Conservation (phyloP, 1,284 basidiomycete species). For the Fomitopsis schrenkii region DNA sequence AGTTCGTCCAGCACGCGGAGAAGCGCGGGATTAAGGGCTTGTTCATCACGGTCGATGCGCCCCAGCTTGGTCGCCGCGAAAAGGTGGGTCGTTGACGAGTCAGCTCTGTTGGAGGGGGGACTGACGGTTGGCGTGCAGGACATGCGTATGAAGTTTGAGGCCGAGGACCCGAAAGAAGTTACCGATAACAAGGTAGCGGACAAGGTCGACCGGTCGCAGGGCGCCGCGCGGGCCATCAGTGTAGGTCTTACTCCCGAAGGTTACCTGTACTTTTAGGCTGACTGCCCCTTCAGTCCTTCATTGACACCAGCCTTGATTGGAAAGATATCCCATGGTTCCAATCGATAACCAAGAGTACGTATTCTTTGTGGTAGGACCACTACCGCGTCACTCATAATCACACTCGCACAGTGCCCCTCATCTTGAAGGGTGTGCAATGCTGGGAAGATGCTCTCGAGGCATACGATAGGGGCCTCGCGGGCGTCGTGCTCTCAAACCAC, state of each 20-base stretch:
- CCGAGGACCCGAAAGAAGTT: slow-evolving; percentile 26
- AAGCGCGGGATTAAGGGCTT: slow-evolving; percentile 79
- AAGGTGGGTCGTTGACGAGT: slow-evolving; percentile 43
- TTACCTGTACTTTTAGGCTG: not conserved
- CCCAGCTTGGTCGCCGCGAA: slow-evolving; percentile 86
- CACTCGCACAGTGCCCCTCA: slow-evolving; percentile 71
- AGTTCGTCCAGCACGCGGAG: slow-evolving; percentile 83
- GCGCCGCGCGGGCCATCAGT: slow-evolving; percentile 28
- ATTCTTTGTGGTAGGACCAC: not conserved
- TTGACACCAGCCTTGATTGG: slow-evolving; percentile 90
- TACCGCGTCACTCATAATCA: not conserved
- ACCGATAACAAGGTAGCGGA: not conserved
- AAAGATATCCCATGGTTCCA: slow-evolving; percentile 86
- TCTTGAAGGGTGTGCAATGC: slow-evolving; percentile 83
- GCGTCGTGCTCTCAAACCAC: slow-evolving; percentile 88
- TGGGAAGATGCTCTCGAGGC: slow-evolving; percentile 78
- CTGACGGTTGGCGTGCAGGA: slow-evolving; percentile 40
- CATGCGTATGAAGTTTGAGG: slow-evolving; percentile 92
- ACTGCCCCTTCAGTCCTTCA: slow-evolving; percentile 70
- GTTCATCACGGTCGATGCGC: slow-evolving; percentile 93
- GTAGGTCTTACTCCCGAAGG: slow-evolving; percentile 12
- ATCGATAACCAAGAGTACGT: slow-evolving; percentile 79
- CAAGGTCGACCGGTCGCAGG: slow-evolving; percentile 35
- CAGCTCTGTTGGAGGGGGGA: too few relatives aligned
- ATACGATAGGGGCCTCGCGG: slow-evolving; percentile 76